phyloP scores from a whole-genome alignment of 805 yeast genomes.

The Candida rishiriensis region DNA sequence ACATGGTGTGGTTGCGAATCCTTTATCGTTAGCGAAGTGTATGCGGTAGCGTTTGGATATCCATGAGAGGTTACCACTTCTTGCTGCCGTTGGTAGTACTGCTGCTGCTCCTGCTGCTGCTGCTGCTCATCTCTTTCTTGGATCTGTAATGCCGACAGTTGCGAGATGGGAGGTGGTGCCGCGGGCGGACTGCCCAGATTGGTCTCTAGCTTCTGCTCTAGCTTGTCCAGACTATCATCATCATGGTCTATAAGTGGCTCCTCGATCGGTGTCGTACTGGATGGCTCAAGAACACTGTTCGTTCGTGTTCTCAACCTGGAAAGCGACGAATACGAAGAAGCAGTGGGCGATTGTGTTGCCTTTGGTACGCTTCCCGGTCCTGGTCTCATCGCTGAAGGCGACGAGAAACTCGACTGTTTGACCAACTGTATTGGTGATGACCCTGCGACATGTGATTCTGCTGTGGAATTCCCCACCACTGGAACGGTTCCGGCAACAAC shows the following conservation, averaged over 20 bases:
- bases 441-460: no score
- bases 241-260: background rate
- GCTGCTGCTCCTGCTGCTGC: background rate
- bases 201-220: constrained; percentile 2
- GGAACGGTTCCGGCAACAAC: no score
- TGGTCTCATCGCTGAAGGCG: background rate
- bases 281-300: no score
- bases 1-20: constrained; percentile 42
- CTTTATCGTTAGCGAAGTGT: constrained; percentile 30
- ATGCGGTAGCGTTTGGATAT: constrained; percentile 13
- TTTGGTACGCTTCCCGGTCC: no score
- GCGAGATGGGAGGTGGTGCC: background rate
- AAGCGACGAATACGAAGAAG: no score
- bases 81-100: background rate
- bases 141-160: background rate
- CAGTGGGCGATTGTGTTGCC: no score
- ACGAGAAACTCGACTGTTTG: background rate
- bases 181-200: background rate
- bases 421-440: background rate
- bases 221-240: background rate
- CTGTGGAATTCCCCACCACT: no score
- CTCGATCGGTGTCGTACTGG: no score
- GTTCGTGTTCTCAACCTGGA: no score
- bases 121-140: background rate
- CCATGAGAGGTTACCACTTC: background rate